These are phyloP conservation scores for Cutaneotrichosporon mucoides DNA, from an alignment of 1,284 basidiomycete genomes.

Conservation along the genomic window DNA sequence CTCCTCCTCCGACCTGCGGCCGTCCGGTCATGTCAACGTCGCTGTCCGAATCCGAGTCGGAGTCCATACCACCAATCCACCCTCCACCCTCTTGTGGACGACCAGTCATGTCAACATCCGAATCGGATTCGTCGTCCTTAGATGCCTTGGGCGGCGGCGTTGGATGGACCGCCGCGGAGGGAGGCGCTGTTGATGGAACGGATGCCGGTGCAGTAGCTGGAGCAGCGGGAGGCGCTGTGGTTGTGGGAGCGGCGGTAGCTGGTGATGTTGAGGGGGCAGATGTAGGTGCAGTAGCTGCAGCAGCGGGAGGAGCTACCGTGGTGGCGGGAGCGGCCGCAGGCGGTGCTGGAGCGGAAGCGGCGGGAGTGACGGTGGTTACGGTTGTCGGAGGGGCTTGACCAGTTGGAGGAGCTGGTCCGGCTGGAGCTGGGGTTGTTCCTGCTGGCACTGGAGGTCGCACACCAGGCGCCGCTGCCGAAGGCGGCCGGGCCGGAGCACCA, in stretches of 20 bases:
- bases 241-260: too few species aligned
- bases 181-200: not conserved
- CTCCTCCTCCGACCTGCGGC: constrained; percentile 37
- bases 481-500: too few species aligned
- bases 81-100: constrained; percentile 39
- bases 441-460: not conserved
- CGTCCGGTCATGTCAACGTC: constrained; percentile 38
- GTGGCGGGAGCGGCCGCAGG: not conserved
- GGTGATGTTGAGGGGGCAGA: too few species aligned
- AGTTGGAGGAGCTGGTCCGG: not conserved
- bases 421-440: not conserved
- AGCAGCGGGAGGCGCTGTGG: too few species aligned
- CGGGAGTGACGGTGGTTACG: too few species aligned
- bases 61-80: not conserved
- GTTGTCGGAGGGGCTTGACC: not conserved
- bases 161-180: not conserved
- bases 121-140: constrained; percentile 18
- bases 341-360: not conserved
- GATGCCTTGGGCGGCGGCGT: not conserved
- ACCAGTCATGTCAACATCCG: constrained; percentile 36
- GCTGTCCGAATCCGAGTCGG: constrained; percentile 24
- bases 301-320: not conserved
- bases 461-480: not conserved
- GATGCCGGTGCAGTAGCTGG: too few species aligned
- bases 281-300: too few species aligned